These are phyloP conservation scores for Haplosporangium sp. DNA, from an alignment of 371 early-diverging fungal species.

Conservation along the genomic window DNA sequence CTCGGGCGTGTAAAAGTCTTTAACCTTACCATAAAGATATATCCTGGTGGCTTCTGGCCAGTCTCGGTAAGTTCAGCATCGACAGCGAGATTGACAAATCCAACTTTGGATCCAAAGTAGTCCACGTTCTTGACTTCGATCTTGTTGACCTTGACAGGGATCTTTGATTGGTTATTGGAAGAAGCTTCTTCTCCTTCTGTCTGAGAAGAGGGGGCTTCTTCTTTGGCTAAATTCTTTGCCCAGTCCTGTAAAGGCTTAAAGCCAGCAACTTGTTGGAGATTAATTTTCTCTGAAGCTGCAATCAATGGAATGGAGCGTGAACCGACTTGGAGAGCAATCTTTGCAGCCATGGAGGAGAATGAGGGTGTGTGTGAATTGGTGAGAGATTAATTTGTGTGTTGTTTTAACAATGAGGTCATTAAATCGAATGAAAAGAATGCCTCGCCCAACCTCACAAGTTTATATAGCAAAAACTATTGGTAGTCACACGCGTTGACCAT, in stretches of 20 bases:
- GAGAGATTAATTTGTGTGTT: neutral
- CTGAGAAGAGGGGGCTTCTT: slow-evolving; percentile 22
- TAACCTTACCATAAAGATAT: slow-evolving; percentile 78
- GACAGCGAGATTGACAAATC: slow-evolving; percentile 82
- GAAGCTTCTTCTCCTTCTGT: slow-evolving; percentile 15
- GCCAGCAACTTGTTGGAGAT: slow-evolving; percentile 58
- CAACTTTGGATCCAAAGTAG: slow-evolving; percentile 74
- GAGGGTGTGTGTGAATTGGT: neutral
- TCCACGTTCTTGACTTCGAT: slow-evolving; percentile 79
- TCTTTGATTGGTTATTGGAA: neutral
- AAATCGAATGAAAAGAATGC: neutral
- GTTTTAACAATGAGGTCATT: too few species aligned
- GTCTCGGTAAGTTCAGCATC: slow-evolving; percentile 64
- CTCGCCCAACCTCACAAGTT: too few species aligned
- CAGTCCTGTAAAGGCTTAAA: slow-evolving; percentile 77
- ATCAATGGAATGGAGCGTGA: slow-evolving; percentile 55
- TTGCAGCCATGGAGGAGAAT: slow-evolving; percentile 35
- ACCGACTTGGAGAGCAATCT: slow-evolving; percentile 40
- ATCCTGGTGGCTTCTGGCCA: slow-evolving; percentile 74
- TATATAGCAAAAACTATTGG: too few species aligned
- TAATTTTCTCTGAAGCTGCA: slow-evolving; percentile 38
- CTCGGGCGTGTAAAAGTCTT: neutral
- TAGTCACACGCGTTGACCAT: too few species aligned
- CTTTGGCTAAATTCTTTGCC: slow-evolving; percentile 64
- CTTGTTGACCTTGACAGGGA: slow-evolving; percentile 46